Evolutionary conservation across 129 eudicot species (phyloP).

Genomic region (Chrysanthemum makinoi): DNA sequence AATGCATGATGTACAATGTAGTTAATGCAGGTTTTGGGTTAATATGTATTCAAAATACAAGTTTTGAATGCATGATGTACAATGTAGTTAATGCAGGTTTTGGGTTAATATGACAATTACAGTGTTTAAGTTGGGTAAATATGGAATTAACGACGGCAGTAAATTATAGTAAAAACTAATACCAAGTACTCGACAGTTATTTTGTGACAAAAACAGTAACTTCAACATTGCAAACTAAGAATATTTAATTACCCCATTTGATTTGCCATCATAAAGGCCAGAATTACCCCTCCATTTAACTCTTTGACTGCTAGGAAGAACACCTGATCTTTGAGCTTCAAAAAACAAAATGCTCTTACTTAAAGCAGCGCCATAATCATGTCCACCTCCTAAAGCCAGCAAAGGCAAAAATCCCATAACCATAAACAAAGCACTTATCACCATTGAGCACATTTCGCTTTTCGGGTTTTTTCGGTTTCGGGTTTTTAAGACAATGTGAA

Average conservation of each 20-base stretch:
- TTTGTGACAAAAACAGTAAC: no score
- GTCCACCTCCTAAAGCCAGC: conserved; percentile 30
- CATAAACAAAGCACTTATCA: conserved; percentile 25
- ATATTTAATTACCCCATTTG: conserved; percentile 26
- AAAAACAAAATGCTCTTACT: conserved; percentile 62
- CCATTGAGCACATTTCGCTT: conserved; percentile 16
- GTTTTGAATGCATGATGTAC: no score
- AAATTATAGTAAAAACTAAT: no score
- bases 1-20: no score
- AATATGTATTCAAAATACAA: no score
- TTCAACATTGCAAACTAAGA: no score
- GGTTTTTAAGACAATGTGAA: conserved; percentile 11
- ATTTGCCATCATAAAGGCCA: conserved; percentile 65
- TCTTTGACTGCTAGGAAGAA: conserved; percentile 60
- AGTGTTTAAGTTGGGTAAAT: no score
- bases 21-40: no score
- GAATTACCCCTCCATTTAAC: conserved; percentile 74
- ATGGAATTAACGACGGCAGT: no score
- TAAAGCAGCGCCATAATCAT: conserved; percentile 54
- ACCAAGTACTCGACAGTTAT: no score
- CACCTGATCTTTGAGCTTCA: conserved; percentile 86
- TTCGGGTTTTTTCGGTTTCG: background rate
- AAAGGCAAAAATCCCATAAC: conserved; percentile 28
- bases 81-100: no score
- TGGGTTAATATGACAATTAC: no score